Base-by-base conservation (phyloP, 768 basidiomycete species). In the Phallus indusiatus region DNA sequence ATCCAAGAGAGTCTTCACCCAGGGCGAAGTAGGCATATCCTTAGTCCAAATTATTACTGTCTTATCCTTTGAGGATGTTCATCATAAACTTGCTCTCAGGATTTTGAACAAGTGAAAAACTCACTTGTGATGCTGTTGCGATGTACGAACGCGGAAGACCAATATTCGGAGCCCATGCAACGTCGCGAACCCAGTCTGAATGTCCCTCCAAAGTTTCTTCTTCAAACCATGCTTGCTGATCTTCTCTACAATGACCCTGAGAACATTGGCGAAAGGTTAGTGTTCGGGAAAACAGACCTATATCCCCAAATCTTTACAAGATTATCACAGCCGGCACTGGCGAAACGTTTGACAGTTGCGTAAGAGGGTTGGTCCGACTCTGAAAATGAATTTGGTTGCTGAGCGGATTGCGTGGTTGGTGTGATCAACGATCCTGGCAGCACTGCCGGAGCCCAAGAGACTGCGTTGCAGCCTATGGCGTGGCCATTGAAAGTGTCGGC, bases 111-210 rank as follows among this genome's bases (percentile, higher is more conserved):
- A 24, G 21, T 14, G 37, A 7, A 6, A 18, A 48, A 66, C 78
- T 52, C 54, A 84, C 83, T 75, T 97, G 94, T 0, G 91, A 94
- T 0, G 93, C 93, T 1, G 94, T 94, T 6, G 96, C 96, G 62
- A 99, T 91, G 72, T 97, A 97, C 68, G 86, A 88, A 62, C 93
- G 81, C 0, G 95, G 92, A 16, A 98, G 78, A 0, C 96, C 96
- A 62, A 97, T 94, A 64, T 92, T 96, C 0, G 96, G 95, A 1
- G 94, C 94, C 94, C 94, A 98, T 0, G 95, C 91, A n/a, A 61
- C 60, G 22, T 56, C 53, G 33, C 54, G 60, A 55, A 61, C 50
- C 61, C 48, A 56, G 24, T 59, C 49, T n/a, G 52, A 28, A 42
- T 61, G 61, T 21, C 51, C 61, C 51, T 91, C 89, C 21, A 99